A percentile compares a stretch with the other conserved stretches of the same genome.
phyloP scores from a whole-genome alignment of 805 yeast genomes.

The Geotrichum ghanense region DNA sequence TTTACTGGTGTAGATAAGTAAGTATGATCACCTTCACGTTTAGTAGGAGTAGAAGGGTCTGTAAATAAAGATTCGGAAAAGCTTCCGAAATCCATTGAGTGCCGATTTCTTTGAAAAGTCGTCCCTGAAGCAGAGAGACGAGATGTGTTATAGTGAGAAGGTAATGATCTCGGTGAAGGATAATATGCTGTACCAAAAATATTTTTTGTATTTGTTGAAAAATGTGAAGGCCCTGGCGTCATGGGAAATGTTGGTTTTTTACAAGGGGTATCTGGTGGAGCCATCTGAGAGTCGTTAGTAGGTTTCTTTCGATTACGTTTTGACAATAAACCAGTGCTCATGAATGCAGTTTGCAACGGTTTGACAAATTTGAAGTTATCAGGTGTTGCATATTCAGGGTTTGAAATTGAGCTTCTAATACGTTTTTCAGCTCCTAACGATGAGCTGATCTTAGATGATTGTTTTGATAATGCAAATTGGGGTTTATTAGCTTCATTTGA shows the following conservation, averaged over 20 bases:
- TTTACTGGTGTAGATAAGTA: not conserved
- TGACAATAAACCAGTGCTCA: slow-evolving; percentile 59
- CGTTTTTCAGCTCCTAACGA: too few species aligned
- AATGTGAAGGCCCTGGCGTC: not conserved
- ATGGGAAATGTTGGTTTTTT: slow-evolving; percentile 29
- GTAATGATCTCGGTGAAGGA: not conserved
- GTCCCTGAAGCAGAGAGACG: not conserved
- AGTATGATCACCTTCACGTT: not conserved
- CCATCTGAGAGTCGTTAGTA: slow-evolving; percentile 9
- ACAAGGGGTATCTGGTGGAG: slow-evolving; percentile 57
- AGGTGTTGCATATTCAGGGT: slow-evolving; percentile 33
- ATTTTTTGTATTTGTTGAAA: not conserved
- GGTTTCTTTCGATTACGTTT: slow-evolving; percentile 39
- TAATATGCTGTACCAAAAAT: not conserved
- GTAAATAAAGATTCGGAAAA: slow-evolving; percentile 4
- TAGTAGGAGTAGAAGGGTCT: slow-evolving; percentile 6
- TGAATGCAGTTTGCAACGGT: slow-evolving; percentile 78
- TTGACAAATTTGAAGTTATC: slow-evolving; percentile 58
- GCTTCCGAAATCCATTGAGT: not conserved
- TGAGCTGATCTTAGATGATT: slow-evolving; percentile 9
- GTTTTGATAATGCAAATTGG: slow-evolving; percentile 4
- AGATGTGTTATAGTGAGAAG: not conserved
- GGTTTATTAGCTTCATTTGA: not conserved
- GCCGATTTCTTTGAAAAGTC: not conserved
- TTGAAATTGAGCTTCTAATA: too few species aligned